phyloP scores from a whole-genome alignment of 257 asterid species.

The Scutellaria minor region DNA sequence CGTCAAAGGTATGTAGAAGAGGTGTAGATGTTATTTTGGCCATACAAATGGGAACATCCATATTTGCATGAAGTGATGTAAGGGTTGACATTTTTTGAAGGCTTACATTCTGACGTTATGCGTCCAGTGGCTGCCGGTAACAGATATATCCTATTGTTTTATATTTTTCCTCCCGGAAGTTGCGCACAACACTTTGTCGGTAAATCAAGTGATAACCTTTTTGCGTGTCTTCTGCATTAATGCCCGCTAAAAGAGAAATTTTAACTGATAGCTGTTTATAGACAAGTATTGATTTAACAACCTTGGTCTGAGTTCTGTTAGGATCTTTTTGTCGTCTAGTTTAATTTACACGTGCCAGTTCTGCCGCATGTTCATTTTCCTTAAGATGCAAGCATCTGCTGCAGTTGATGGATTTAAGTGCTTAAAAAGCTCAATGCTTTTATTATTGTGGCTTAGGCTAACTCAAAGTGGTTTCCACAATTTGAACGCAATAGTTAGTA shows the following conservation, averaged over 20 bases:
- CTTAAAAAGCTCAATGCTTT: constrained; percentile 9
- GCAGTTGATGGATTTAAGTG: not conserved
- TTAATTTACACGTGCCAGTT: not conserved
- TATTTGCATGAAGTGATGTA: not conserved
- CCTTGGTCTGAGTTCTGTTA: not conserved
- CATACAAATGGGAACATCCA: too few relatives aligned
- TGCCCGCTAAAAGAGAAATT: constrained; percentile 1
- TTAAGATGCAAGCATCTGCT: not conserved
- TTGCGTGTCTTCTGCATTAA: not conserved
- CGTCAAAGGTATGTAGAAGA: too few relatives aligned
- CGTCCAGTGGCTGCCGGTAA: not conserved
- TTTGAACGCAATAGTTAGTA: not conserved
- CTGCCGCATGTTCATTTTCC: not conserved
- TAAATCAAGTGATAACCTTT: too few relatives aligned
- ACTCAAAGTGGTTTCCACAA: not conserved
- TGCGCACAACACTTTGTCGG: not conserved
- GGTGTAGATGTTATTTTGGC: too few relatives aligned
- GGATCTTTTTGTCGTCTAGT: not conserved
- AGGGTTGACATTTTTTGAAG: constrained; percentile 1
- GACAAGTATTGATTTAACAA: not conserved
- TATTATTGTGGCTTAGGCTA: not conserved
- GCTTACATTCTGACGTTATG: not conserved
- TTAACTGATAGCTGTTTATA: not conserved
- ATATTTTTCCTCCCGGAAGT: not conserved
- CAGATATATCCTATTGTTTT: not conserved